Percentiles rank a stretch among this genome's conserved stretches.
Evolutionary conservation across 805 yeast species (phyloP).

Genomic region (Kodamaea sagamina): DNA sequence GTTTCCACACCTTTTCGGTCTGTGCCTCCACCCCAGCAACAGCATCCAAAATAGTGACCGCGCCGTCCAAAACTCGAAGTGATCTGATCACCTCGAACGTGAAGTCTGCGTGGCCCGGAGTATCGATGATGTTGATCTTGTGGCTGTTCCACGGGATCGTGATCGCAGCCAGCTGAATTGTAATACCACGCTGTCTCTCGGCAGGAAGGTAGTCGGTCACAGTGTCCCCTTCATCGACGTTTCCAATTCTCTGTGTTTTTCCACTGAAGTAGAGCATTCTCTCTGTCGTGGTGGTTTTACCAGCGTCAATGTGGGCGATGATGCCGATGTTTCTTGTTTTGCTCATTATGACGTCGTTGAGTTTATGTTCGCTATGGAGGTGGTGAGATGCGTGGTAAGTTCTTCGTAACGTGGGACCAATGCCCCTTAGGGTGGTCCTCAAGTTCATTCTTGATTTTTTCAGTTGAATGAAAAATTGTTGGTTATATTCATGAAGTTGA

Average conservation of each 20-base stretch:
- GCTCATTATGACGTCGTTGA: constrained; percentile 31
- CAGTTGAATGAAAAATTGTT: too few species aligned
- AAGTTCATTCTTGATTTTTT: too few species aligned
- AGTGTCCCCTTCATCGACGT: constrained; percentile 96
- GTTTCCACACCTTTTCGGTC: constrained; percentile 95
- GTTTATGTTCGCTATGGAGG: constrained; percentile 11
- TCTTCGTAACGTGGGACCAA: not conserved
- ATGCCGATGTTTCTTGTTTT: constrained; percentile 85
- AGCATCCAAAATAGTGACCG: constrained; percentile 87
- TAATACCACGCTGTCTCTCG: constrained; percentile 90
- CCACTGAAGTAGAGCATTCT: constrained; percentile 92
- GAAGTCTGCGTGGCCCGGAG: constrained; percentile 98
- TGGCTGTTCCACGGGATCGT: constrained; percentile 81
- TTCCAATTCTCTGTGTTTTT: constrained; percentile 74
- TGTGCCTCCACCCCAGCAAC: constrained; percentile 99
- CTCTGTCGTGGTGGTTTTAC: constrained; percentile 97
- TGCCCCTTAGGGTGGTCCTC: not conserved
- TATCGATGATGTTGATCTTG: constrained; percentile 85
- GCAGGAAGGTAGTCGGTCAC: constrained; percentile 90
- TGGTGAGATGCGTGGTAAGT: not conserved
- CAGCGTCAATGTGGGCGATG: constrained; percentile 99
- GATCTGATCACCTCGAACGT: constrained; percentile 92
- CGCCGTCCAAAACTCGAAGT: constrained; percentile 89
- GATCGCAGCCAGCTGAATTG: constrained; percentile 95
- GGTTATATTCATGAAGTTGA: too few species aligned